Evolutionary conservation across 2,329 filamentous ascomycete genomes (phyloP).

Genomic region (Lasiodiplodia sp.): DNA sequence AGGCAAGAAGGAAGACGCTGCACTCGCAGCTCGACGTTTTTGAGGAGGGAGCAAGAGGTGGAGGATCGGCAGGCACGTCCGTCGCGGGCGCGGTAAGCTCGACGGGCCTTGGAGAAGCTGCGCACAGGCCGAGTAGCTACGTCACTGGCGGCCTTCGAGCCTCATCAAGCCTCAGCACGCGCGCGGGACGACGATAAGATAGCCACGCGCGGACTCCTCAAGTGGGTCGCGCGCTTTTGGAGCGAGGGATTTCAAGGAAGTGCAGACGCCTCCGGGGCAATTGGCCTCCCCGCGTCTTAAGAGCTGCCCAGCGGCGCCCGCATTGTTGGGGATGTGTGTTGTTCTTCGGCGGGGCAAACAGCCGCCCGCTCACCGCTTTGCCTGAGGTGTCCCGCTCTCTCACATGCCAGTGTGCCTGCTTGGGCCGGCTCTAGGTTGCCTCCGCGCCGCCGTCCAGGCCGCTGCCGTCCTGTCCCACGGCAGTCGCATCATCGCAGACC

Average conservation of each 20-base stretch:
- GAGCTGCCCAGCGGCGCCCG: neutral
- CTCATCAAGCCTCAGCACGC: constrained; percentile 14
- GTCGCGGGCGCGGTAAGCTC: constrained; percentile 25
- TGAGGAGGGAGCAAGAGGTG: constrained; percentile 19
- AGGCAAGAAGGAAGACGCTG: neutral
- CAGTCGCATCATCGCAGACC: neutral
- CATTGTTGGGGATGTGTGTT: constrained; percentile 26
- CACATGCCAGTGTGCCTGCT: constrained; percentile 5
- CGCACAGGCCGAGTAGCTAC: constrained; percentile 24
- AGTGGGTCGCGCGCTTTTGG: constrained; percentile 15
- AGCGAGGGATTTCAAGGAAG: constrained; percentile 3
- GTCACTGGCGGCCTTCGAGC: constrained; percentile 25
- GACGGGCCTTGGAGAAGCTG: constrained; percentile 21
- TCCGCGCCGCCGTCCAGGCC: neutral
- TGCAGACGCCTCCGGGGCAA: constrained; percentile 4
- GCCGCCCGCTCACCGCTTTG: constrained; percentile 20
- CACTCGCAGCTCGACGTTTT: constrained; percentile 10
- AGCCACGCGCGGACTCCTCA: constrained; percentile 8
- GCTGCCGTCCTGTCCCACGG: neutral
- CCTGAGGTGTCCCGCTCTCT: neutral
- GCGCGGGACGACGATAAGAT: constrained; percentile 20
- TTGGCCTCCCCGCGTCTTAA: constrained; percentile 16
- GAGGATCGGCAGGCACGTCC: constrained; percentile 30
- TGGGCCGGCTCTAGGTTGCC: neutral
- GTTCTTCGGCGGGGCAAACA: constrained; percentile 22